phyloP scores from a whole-genome alignment of 2,329 filamentous ascomycete species.

The Fusarium anguioides region DNA sequence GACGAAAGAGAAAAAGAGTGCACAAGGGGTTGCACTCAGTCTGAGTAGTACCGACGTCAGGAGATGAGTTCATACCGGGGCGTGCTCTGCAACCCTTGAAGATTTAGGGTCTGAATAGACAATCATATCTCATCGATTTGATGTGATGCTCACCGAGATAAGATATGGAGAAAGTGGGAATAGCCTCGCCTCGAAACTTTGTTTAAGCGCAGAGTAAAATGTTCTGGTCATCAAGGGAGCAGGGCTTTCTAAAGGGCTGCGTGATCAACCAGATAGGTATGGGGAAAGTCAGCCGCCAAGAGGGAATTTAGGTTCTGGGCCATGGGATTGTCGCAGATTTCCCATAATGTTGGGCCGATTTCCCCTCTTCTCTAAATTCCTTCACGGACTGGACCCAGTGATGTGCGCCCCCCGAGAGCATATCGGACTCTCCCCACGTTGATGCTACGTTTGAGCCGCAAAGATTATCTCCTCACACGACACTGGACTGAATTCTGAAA shows the following conservation, averaged over 20 bases:
- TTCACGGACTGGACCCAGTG: conserved; percentile 12
- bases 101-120: conserved; percentile 8
- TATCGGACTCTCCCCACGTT: conserved; percentile 31
- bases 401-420: conserved; percentile 33
- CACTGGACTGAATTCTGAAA: conserved; percentile 9
- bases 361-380: conserved; percentile 12
- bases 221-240: neutral
- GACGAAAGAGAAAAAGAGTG: neutral
- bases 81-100: conserved; percentile 1
- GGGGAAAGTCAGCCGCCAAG: conserved; percentile 21
- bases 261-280: conserved; percentile 9
- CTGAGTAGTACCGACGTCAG: conserved; percentile 26
- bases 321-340: conserved; percentile 38
- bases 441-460: conserved; percentile 34
- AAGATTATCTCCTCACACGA: conserved; percentile 2
- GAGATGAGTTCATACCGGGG: conserved; percentile 21
- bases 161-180: conserved; percentile 11
- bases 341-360: conserved; percentile 20
- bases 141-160: neutral
- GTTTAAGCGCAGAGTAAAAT: neutral
- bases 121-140: conserved; percentile 1
- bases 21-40: neutral
- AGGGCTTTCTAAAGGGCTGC: neutral
- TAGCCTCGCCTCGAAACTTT: conserved; percentile 9
- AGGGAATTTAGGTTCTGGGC: conserved; percentile 22